These are phyloP conservation scores for Saposhnikovia divaricata DNA, from an alignment of 129 eudicot species.

Conservation along the genomic window DNA sequence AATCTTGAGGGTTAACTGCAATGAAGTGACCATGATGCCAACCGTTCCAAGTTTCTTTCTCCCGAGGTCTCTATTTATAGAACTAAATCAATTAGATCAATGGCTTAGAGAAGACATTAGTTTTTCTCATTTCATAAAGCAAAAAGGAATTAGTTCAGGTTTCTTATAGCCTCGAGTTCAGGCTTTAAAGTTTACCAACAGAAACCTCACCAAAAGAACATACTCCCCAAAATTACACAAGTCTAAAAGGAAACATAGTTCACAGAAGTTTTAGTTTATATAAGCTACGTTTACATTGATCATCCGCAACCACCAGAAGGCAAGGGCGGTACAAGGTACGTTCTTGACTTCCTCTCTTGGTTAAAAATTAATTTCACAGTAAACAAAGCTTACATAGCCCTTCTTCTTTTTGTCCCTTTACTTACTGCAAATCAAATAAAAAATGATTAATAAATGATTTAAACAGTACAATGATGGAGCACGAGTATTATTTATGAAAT, in stretches of 20 bases:
- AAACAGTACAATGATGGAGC: neutral
- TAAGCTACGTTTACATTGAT: conserved; percentile 21
- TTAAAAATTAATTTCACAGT: conserved; percentile 18
- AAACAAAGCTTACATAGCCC: conserved; percentile 24
- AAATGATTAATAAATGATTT: neutral
- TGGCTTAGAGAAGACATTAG: neutral
- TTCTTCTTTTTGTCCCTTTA: conserved; percentile 11
- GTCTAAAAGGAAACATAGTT: conserved; percentile 19
- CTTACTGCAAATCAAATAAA: conserved; percentile 19
- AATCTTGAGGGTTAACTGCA: too few relatives aligned
- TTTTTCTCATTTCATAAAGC: neutral
- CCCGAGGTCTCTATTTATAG: too few relatives aligned
- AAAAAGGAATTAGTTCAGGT: neutral
- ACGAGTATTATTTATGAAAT: too few relatives aligned
- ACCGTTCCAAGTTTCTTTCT: too few relatives aligned
- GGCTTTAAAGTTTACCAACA: conserved; percentile 24
- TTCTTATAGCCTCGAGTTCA: neutral
- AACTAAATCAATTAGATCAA: neutral
- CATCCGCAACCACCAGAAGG: conserved; percentile 25
- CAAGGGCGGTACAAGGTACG: conserved; percentile 19
- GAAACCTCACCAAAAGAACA: conserved; percentile 21
- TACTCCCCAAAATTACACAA: conserved; percentile 10
- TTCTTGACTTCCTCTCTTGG: too few relatives aligned
- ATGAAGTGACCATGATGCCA: too few relatives aligned
- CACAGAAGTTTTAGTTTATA: conserved; percentile 10